Evolutionary conservation across 179 eudicot species (phyloP).

Genomic region (Sideroxylon spinosum): DNA sequence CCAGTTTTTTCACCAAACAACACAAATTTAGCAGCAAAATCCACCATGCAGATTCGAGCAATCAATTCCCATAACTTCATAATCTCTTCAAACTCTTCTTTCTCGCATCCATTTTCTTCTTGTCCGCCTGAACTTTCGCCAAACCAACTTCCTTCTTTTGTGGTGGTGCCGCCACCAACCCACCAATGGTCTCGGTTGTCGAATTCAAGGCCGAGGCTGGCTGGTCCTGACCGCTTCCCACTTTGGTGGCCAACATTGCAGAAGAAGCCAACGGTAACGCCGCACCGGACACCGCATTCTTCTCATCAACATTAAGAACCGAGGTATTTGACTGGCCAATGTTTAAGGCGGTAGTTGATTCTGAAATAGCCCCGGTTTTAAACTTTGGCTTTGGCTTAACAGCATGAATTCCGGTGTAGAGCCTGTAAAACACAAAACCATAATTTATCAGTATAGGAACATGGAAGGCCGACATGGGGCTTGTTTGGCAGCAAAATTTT

Average conservation of each 20-base stretch:
- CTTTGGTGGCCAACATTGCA: constrained; percentile 43
- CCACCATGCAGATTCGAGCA: neutral
- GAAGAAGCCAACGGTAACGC: constrained; percentile 33
- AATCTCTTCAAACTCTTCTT: constrained; percentile 90
- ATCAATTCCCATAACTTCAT: constrained; percentile 24
- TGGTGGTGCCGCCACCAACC: constrained; percentile 31
- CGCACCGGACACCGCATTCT: constrained; percentile 32
- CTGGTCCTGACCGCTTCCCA: constrained; percentile 42
- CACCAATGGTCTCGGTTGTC: constrained; percentile 34
- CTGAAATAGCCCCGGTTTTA: constrained; percentile 69
- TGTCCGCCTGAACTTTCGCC: constrained; percentile 62
- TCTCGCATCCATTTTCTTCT: constrained; percentile 87
- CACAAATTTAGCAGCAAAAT: neutral
- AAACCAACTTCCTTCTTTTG: constrained; percentile 47
- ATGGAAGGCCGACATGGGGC: too few relatives aligned
- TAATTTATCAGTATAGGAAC: neutral
- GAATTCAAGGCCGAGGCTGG: constrained; percentile 24
- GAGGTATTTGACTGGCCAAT: constrained; percentile 56
- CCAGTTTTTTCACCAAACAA: neutral
- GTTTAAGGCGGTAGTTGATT: constrained; percentile 70
- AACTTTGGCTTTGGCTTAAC: constrained; percentile 67
- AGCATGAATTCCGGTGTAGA: constrained; percentile 87
- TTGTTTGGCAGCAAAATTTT: too few relatives aligned
- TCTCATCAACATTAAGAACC: constrained; percentile 45
- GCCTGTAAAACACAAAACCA: constrained; percentile 32